Base-by-base conservation (phyloP, 352 stramenopile genomes). In the Pythium monospermum region DNA sequence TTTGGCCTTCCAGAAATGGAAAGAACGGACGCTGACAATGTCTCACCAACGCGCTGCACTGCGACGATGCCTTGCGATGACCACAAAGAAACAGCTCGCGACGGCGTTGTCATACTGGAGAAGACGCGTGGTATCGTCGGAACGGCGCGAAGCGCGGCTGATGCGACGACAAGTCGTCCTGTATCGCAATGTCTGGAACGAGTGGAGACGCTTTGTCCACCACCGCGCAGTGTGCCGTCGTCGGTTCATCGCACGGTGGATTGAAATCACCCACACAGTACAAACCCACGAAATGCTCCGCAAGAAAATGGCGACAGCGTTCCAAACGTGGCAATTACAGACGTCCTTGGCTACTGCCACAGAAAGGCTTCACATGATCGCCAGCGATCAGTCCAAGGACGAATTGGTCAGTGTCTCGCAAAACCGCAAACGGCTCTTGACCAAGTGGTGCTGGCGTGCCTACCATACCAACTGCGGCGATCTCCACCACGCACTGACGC, bases 381-480 rank as follows among this genome's bases (percentile, higher is more conserved):
- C 28, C 19, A 16, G 31, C 4, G 19, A 42, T 5, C 10, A 23
- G n/a, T 25, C 4, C 25, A 15, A 4, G 3, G 21, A 35, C n/a
- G 23, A 49, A 19, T 18, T n/a, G 0, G 2, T 18, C 19, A 4
- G 22, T 15, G n/a, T 18, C 15, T 4, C 37, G 31, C 25, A 43
- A 13, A 31, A 39, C 3, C 33, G 35, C 27, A 7, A 30, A 10
- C 6, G 15, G 8, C 40, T 65, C 19, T 33, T 59, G 36, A 37
- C 37, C 28, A 65, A 59, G 46, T 56, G 49, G 57, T 40, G 58
- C 15, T 88, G 77, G 77, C 60, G 55, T 44, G 67, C 73, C 7
- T 86, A 88, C 38, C n/a, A 57, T 2, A 36, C 53, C 11, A 60
- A 61, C 0, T 47, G 77, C 16, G 27, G 59, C 1, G 40, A 57